Evolutionary conservation across 1,284 basidiomycete species (phyloP).

Genomic region (Tylopilus orsonianus): DNA sequence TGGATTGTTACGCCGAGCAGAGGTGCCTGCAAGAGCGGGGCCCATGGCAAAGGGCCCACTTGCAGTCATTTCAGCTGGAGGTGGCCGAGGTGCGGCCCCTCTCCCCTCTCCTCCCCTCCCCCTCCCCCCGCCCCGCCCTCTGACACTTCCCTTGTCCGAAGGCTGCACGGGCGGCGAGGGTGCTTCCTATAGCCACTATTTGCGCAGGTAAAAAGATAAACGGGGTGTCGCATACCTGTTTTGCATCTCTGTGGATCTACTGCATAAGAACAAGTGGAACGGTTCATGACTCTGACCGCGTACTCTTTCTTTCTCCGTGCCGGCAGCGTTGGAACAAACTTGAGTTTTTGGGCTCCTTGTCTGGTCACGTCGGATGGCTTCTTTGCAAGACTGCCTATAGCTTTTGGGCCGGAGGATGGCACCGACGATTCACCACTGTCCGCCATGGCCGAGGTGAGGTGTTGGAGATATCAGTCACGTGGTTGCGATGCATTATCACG

Average conservation of each 20-base stretch:
- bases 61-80: constrained; percentile 69
- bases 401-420: constrained; percentile 43
- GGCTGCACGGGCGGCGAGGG: constrained; percentile 33
- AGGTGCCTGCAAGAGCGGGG: constrained; percentile 62
- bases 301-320: constrained; percentile 74
- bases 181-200: constrained; percentile 46
- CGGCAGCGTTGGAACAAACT: constrained; percentile 76
- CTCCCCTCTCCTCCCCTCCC: constrained; percentile 47
- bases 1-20: constrained; percentile 49
- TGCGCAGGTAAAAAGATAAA: background rate
- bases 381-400: constrained; percentile 72
- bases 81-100: constrained; percentile 50
- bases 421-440: constrained; percentile 12
- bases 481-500: too few species aligned
- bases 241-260: constrained; percentile 37
- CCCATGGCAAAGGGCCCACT: constrained; percentile 86
- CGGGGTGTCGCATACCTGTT: constrained; percentile 37
- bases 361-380: constrained; percentile 68
- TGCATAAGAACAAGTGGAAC: constrained; percentile 18
- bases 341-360: constrained; percentile 70
- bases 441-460: constrained; percentile 18
- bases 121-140: constrained; percentile 50
- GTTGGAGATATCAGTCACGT: background rate
- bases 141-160: constrained; percentile 41
- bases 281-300: constrained; percentile 33